Conservation (phyloP, 768 basidiomycete genomes). For the Rhizopogon vesiculosus region DNA sequence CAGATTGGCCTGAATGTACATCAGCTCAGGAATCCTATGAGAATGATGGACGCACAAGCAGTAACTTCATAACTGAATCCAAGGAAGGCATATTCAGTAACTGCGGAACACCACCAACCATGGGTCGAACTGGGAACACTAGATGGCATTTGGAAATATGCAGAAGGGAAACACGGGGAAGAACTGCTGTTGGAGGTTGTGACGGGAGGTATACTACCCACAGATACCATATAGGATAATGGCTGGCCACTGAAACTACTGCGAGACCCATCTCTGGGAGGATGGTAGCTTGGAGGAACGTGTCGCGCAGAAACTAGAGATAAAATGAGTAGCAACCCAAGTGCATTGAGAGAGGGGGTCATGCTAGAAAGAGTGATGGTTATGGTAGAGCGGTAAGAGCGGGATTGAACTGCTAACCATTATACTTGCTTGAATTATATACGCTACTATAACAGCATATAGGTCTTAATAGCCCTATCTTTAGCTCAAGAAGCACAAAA, state of each 20-base stretch:
- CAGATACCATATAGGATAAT: background rate
- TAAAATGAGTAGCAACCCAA: slow-evolving; percentile 8
- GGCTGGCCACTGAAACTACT: background rate
- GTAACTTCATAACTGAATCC: slow-evolving; percentile 77
- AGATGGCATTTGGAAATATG: slow-evolving; percentile 52
- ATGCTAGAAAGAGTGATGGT: slow-evolving; percentile 6
- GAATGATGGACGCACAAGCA: slow-evolving; percentile 38
- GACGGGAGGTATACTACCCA: background rate
- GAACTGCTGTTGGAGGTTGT: background rate
- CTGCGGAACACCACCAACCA: slow-evolving; percentile 61
- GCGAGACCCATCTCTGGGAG: background rate
- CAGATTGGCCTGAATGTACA: slow-evolving; percentile 49
- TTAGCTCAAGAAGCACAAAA: too few relatives aligned
- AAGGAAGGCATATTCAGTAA: slow-evolving; percentile 69
- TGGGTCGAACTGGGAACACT: slow-evolving; percentile 37
- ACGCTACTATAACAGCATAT: too few relatives aligned
- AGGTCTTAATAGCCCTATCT: too few relatives aligned
- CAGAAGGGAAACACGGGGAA: slow-evolving; percentile 30
- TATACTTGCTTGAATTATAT: too few relatives aligned
- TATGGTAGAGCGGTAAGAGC: background rate
- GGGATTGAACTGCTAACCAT: too few relatives aligned
- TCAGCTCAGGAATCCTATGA: background rate
- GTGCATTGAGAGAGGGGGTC: slow-evolving; percentile 1
- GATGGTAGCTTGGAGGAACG: slow-evolving; percentile 9
- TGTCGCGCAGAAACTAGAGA: slow-evolving; percentile 10